Percentiles rank a stretch among this genome's conserved stretches.
These are phyloP conservation scores for Cornus kousa DNA, from an alignment of 148 eudicot species.

Conservation along the genomic window DNA sequence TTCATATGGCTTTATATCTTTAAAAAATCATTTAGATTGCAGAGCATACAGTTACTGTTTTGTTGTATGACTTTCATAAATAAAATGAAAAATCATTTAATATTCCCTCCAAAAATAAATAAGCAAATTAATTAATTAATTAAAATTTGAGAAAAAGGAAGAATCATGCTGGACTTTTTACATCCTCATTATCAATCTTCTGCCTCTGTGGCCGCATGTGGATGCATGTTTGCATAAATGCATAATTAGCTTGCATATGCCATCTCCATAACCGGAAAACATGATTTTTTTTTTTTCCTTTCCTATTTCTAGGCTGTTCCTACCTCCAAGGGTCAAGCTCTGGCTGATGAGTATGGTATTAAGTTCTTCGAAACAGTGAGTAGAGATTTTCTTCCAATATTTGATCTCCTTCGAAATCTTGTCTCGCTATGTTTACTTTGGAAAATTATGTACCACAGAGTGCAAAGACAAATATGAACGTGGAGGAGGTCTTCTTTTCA, in stretches of 20 bases:
- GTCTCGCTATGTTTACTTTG: neutral
- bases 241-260: neutral
- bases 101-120: neutral
- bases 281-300: neutral
- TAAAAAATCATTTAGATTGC: neutral
- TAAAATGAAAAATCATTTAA: too few species aligned
- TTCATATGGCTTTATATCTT: neutral
- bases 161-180: too few species aligned
- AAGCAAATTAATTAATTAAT: too few species aligned
- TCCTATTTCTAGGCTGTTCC: constrained; percentile 37
- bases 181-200: neutral
- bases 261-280: neutral
- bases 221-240: neutral
- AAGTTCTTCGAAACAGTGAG: constrained; percentile 52
- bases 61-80: neutral
- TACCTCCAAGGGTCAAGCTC: constrained; percentile 49
- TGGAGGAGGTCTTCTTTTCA: too few species aligned
- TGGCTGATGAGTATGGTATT: constrained; percentile 51
- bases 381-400: neutral
- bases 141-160: too few species aligned
- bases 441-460: constrained; percentile 25
- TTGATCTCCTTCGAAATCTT: neutral
- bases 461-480: constrained; percentile 16
- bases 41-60: neutral
- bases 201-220: neutral